phyloP scores from a whole-genome alignment of 2,329 filamentous ascomycete species.

The Botrytis aclada region DNA sequence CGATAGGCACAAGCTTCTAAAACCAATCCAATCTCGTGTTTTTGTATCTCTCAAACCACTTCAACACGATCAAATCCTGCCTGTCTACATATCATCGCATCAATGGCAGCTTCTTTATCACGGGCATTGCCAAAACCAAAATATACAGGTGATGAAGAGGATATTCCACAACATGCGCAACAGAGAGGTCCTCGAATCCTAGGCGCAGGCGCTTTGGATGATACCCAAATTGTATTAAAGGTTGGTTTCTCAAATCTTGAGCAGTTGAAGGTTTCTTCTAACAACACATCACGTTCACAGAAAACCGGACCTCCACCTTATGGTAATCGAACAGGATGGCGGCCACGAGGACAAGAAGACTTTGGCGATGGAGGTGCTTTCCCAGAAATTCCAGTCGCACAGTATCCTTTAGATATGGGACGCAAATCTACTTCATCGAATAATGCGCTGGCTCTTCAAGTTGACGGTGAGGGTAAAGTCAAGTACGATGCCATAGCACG shows the following conservation, averaged over 20 bases:
- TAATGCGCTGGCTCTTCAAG: conserved; percentile 89
- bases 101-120: conserved; percentile 68
- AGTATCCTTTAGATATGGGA: conserved; percentile 96
- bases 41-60: not conserved
- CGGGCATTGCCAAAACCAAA: conserved; percentile 83
- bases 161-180: conserved; percentile 66
- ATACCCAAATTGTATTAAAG: conserved; percentile 80
- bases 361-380: conserved; percentile 96
- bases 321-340: conserved; percentile 83
- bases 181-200: conserved; percentile 81
- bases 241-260: conserved; percentile 41
- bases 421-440: conserved; percentile 67
- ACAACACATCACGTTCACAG: conserved; percentile 43
- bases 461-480: conserved; percentile 87
- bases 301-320: conserved; percentile 84
- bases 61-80: not conserved
- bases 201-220: conserved; percentile 74
- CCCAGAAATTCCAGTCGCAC: conserved; percentile 87
- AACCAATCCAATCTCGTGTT: conserved; percentile 12
- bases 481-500: conserved; percentile 95
- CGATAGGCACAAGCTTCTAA: conserved; percentile 1
- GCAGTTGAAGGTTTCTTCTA: conserved; percentile 20
- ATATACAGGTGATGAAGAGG: conserved; percentile 87
- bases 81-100: conserved; percentile 52
- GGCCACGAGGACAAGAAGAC: conserved; percentile 82